Evolutionary conservation across 441 rosid genomes (phyloP), one percentile per base, ranked within the genome.

Genomic region (Populus hybrid): DNA sequence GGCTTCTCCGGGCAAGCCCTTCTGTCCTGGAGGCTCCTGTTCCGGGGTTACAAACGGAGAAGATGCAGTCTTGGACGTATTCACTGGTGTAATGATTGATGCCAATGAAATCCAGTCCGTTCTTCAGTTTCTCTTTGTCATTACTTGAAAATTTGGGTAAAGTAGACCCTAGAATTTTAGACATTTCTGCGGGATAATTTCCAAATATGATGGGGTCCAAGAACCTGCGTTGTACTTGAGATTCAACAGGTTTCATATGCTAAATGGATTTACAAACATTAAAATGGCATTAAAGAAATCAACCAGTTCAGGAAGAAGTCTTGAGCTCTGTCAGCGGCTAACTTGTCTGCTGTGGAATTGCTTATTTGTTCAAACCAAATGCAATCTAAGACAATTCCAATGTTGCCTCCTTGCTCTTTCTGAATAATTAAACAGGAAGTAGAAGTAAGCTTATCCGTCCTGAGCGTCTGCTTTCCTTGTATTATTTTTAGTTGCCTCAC

Each of bases 171-270:
- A 91, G 79, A 78, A 90, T 75, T 35, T 78, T 69, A n/a, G 74
- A 78, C 97, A 94, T 91, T 82, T 89, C 93, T 40, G 57, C 59
- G 26, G 98, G 97, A 83, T 90, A 92, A 53, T 75, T 84, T 61
- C 98, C 89, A 7, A 76, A 34, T 30, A 87, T 84, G 35, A 90
- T 76, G 2, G 94, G 94, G 71, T 92, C 94, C 50, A 91, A 78
- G 77, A 92, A 90, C 96, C 95, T 93, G 86, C 50, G n/a, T 7
- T 69, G 16, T 7, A 30, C 34, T 67, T 9, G 12, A 30, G 69
- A 67, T 24, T 24, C 30, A 24, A 11, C n/a, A 28, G 7, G 7
- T 14, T 34, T 46, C 57, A 46, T 46, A 46, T 46, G 57, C 57
- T 14, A 46, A 46, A 46, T 46, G 6, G 57, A 40, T 46, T 46